Evolutionary conservation across 1,284 basidiomycete species (phyloP), one percentile per base, ranked within the genome.

Genomic region (Pseudozyma tsukubaensis): DNA sequence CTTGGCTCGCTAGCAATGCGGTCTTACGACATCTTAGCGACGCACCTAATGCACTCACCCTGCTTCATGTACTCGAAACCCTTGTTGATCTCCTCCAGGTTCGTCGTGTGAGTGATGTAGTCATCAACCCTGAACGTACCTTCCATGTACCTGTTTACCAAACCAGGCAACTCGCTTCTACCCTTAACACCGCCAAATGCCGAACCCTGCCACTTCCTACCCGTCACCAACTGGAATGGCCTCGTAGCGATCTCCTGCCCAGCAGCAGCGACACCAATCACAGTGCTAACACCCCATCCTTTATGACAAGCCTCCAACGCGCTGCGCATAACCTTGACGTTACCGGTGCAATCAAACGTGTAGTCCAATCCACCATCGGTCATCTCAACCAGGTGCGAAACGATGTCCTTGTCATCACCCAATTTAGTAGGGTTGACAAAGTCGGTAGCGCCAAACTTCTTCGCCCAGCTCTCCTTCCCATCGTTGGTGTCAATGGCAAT

Each of bases 111-210:
- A 10, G 85, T 86, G 43, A 86, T 83, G 71, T 85, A 86, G 50
- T 85, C 85, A 67, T 86, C 85, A 47, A 86, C 80, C 61, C 78
- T 78, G 62, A 86, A 84, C 37, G 80, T 77, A 55, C 79, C 79
- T 32, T 79, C 67, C 55, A 84, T 56, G 62, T 84, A 84, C 44
- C 85, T 72, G 6, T 84, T 74, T 6, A 82, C 77, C 32, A 84
- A 49, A 24, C 80, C 83, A 6, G 82, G 80, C 57, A 79, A 65
- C 86, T 98, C 95, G 40, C 94, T 94, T 63, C 96, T 90, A 45
- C 96, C 97, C 87, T 98, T 99, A 76, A 99, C 95, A 71, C 97
- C 97, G 75, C 97, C 97, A 80, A 99, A 99, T 0, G 97, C 97
- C 45, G 89, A 89, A 48, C 97, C 97, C 83, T 94, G 91, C 96